These are phyloP conservation scores for Geotrichum cucujoidarum DNA, from an alignment of 1,139 yeast species.

Conservation along the genomic window DNA sequence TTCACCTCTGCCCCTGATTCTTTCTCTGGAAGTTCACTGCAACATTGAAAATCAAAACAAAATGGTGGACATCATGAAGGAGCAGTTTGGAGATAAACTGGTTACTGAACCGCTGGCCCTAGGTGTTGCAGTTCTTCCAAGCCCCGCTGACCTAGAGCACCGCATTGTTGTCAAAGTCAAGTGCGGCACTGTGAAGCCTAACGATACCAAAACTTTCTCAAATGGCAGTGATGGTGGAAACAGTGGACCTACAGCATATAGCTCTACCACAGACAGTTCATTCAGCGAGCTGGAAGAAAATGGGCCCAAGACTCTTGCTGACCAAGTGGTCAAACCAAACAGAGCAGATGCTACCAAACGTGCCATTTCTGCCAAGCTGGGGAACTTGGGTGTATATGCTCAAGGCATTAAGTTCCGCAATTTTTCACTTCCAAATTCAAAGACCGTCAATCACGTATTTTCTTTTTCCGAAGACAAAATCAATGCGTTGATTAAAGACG, in stretches of 20 bases:
- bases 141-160: slow-evolving; percentile 67
- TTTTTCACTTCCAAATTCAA: slow-evolving; percentile 82
- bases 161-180: slow-evolving; percentile 55
- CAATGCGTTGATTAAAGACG: slow-evolving; percentile 59
- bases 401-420: slow-evolving; percentile 76
- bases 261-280: background rate
- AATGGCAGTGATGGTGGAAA: slow-evolving; percentile 3
- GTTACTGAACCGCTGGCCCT: slow-evolving; percentile 42
- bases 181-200: slow-evolving; percentile 1
- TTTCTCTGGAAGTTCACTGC: slow-evolving; percentile 85
- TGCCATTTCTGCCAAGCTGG: slow-evolving; percentile 39
- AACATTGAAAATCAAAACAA: slow-evolving; percentile 58
- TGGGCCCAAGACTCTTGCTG: background rate
- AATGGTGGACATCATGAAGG: slow-evolving; percentile 49
- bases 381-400: slow-evolving; percentile 59
- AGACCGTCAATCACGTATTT: slow-evolving; percentile 73
- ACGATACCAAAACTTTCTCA: background rate
- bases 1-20: slow-evolving; percentile 75
- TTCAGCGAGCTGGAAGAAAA: background rate
- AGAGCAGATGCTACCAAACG: slow-evolving; percentile 21
- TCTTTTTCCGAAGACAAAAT: slow-evolving; percentile 75
- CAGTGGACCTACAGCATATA: background rate
- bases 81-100: slow-evolving; percentile 56
- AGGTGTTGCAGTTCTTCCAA: slow-evolving; percentile 46
- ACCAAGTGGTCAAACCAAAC: slow-evolving; percentile 5